Evolutionary conservation across 202 grass and related monocot genomes (phyloP), one percentile per base, ranked within the genome.

Genomic region (Dendrocalamus latiflorus): DNA sequence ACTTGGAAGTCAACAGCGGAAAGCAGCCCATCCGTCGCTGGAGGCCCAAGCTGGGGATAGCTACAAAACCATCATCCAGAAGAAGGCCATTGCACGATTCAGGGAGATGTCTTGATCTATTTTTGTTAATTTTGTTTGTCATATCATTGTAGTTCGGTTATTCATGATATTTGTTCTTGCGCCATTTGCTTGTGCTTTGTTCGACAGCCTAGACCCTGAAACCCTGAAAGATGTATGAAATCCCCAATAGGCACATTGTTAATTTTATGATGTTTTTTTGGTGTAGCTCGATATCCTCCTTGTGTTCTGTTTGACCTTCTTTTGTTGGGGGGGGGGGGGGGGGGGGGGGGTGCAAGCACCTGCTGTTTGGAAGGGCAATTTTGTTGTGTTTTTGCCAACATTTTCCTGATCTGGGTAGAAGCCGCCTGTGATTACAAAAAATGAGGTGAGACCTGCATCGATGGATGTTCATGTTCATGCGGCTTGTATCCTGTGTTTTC

Each of bases 1-100:
- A 38, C 91, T 99, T 34, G 96, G 96, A 59, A 93, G 89, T 68
- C 89, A 95, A 48, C 93, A 84, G 74, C 87, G 77, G 64, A 90
- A 78, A 87, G 10, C 81, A 85, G 9, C 79, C 21, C 85, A 99
- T 65, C 93, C 91, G 4, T 88, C 86, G 2, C 72, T 99, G 71
- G 96, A 99, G 81, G 78, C 96, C 49, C 93, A 90, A 77, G 87
- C 93, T 1, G 93, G 96, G 22, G 96, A 99, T 56, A 96, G 96
- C 71, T 96, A 99, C 54, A 92, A 90, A 79, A 94, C 96, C 80
- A 95, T 99, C 81, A 93, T 99, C 78, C 93, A 96, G 74, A 99
- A 99, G 89, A 99, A 96, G 83, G 93, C 96, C 6, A 99, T 96
- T 75, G 93, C 91, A 71, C 93, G 96, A 87, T 98, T 98, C 82